Evolutionary conservation across 2,329 filamentous ascomycete genomes (phyloP).

Genomic region (Fusarium stilboides): DNA sequence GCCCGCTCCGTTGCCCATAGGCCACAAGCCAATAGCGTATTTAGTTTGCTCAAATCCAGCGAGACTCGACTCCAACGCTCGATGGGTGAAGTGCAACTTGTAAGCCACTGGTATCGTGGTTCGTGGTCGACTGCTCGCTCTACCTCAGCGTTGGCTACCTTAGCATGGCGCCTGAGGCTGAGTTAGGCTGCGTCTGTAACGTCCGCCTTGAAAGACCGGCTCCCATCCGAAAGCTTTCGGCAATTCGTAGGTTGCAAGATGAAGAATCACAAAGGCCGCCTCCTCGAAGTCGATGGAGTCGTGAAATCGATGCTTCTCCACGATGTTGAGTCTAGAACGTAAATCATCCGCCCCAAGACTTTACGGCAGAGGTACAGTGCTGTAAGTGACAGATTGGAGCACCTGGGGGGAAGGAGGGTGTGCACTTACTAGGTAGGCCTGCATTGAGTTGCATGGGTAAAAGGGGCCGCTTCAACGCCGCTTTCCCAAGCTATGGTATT

Average conservation of each 20-base stretch:
- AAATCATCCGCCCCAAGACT: constrained; percentile 6
- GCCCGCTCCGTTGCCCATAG: constrained; percentile 3
- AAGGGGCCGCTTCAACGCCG: constrained; percentile 30
- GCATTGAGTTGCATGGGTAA: constrained; percentile 17
- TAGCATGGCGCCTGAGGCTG: constrained; percentile 14
- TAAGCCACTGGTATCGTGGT: too few relatives aligned
- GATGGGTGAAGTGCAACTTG: too few relatives aligned
- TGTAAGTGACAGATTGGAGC: constrained; percentile 9
- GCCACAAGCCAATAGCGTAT: constrained; percentile 21
- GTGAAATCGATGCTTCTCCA: constrained; percentile 16
- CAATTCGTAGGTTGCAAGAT: neutral
- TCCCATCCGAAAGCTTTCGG: constrained; percentile 25
- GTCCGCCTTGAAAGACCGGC: neutral
- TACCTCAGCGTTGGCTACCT: too few relatives aligned
- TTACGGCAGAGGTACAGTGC: constrained; percentile 19
- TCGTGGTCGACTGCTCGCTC: too few relatives aligned
- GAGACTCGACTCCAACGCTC: neutral
- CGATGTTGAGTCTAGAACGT: constrained; percentile 44
- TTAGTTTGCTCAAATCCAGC: neutral
- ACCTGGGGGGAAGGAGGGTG: constrained; percentile 20
- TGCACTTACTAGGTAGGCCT: constrained; percentile 27
- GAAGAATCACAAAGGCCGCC: constrained; percentile 6
- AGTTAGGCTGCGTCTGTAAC: constrained; percentile 17
- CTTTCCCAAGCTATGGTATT: constrained; percentile 37
- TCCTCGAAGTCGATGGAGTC: constrained; percentile 20